phyloP scores from a whole-genome alignment of 192 early-diverging fungal species.

The Coemansia sp. region DNA sequence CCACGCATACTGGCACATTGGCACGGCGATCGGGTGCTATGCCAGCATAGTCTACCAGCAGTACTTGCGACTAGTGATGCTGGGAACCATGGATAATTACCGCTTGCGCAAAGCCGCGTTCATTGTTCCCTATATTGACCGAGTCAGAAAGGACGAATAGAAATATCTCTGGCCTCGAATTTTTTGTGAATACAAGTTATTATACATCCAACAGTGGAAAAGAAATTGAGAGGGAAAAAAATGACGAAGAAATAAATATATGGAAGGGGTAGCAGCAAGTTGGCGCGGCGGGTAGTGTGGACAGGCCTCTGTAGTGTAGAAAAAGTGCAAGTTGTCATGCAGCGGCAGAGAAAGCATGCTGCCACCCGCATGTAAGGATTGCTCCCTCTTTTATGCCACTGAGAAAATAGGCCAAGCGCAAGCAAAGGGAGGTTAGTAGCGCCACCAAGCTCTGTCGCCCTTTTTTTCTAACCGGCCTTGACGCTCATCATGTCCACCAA shows the following conservation, averaged over 20 bases:
- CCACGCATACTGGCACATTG: conserved; percentile 73
- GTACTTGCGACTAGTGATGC: conserved; percentile 60
- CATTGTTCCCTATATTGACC: conserved; percentile 56
- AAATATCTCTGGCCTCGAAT: conserved; percentile 5
- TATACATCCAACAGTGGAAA: not conserved
- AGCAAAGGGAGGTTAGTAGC: not conserved
- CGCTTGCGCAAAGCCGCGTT: conserved; percentile 37
- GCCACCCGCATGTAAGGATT: conserved; percentile 2
- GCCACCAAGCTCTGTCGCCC: conserved; percentile 7
- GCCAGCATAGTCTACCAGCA: conserved; percentile 62
- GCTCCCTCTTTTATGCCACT: not conserved
- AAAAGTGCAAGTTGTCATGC: conserved; percentile 5
- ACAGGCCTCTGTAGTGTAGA: not conserved
- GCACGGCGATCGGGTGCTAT: conserved; percentile 63
- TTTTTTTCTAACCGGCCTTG: conserved; percentile 27
- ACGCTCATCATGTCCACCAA: conserved; percentile 58
- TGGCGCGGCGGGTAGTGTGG: not conserved
- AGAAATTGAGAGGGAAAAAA: not conserved
- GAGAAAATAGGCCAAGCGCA: not conserved
- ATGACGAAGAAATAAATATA: conserved; percentile 5
- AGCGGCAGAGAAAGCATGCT: conserved; percentile 9
- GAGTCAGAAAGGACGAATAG: conserved; percentile 16
- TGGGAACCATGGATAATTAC: conserved; percentile 44
- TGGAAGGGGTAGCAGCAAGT: not conserved
- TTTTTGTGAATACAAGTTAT: conserved; percentile 7